phyloP scores from a whole-genome alignment of 202 grass and related monocot species.

The Dendrocalamus latiflorus region DNA sequence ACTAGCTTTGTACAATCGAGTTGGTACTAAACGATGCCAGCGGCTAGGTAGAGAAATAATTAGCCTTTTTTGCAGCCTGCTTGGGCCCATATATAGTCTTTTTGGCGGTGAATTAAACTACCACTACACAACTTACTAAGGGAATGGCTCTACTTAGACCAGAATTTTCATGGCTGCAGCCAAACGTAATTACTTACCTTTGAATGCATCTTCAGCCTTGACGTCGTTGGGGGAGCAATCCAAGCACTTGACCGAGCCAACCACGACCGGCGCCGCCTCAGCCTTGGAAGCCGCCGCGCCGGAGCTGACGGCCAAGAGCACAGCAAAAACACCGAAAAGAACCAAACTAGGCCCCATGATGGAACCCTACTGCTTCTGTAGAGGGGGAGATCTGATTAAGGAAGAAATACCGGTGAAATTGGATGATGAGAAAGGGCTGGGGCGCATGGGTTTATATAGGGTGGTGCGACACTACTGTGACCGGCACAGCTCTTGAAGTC shows the following conservation, averaged over 20 bases:
- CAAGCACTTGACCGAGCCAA: slow-evolving; percentile 52
- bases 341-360: slow-evolving; percentile 27
- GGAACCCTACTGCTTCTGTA: not conserved
- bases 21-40: not conserved
- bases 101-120: not conserved
- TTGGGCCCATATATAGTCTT: not conserved
- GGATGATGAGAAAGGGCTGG: slow-evolving; percentile 15
- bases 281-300: slow-evolving; percentile 15
- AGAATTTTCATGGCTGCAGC: not conserved
- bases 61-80: not conserved
- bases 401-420: not conserved
- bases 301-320: slow-evolving; percentile 31
- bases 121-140: not conserved
- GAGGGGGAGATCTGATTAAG: not conserved
- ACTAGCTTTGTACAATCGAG: not conserved
- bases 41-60: not conserved
- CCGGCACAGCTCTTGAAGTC: too few species aligned
- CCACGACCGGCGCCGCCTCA: slow-evolving; percentile 26
- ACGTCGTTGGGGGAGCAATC: too few species aligned
- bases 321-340: slow-evolving; percentile 22
- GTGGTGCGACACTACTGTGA: not conserved
- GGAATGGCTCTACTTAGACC: not conserved
- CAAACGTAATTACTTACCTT: slow-evolving; percentile 31
- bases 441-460: slow-evolving; percentile 41
- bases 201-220: slow-evolving; percentile 45